Conservation (phyloP, 768 basidiomycete species). For the Tulasnella sp. region DNA sequence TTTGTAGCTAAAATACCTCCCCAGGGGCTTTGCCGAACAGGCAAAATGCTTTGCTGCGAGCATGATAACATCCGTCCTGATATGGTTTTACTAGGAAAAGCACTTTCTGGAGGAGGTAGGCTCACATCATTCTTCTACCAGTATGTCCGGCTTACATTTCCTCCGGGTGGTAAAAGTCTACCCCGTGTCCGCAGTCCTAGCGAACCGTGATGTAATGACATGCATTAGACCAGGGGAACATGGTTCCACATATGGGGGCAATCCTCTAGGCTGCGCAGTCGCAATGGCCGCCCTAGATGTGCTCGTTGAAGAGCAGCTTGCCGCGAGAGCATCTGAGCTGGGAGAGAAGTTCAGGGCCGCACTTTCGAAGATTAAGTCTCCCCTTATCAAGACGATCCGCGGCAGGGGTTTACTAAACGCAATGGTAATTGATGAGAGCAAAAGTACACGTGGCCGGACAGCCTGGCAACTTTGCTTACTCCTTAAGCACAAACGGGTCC, state of each 20-base stretch:
- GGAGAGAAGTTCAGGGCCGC: constrained; percentile 69
- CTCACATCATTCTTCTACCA: constrained; percentile 15
- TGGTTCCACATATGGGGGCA: constrained; percentile 92
- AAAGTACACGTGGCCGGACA: constrained; percentile 60
- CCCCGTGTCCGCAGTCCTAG: constrained; percentile 90
- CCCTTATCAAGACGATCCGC: constrained; percentile 65
- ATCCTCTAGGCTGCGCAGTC: constrained; percentile 93
- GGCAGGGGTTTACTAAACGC: constrained; percentile 87
- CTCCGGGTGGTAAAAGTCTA: constrained; percentile 45
- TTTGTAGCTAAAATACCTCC: neutral
- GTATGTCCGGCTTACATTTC: neutral
- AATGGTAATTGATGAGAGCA: constrained; percentile 77
- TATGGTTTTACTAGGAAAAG: constrained; percentile 87
- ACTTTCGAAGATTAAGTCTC: constrained; percentile 46
- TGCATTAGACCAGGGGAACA: constrained; percentile 93
- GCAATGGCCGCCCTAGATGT: constrained; percentile 86
- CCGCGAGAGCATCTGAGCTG: constrained; percentile 61
- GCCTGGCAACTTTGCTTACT: constrained; percentile 95
- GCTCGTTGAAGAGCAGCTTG: constrained; percentile 75
- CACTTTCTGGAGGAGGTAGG: constrained; percentile 85
- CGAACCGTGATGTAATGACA: constrained; percentile 84
- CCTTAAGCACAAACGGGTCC: constrained; percentile 77
- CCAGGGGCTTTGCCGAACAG: constrained; percentile 81
- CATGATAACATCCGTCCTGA: constrained; percentile 84
- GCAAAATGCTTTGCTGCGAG: constrained; percentile 84